Percentiles rank a stretch among this genome's conserved stretches.
Conservation (phyloP, 2,329 filamentous ascomycete genomes). For the Magnaporthales sp. region DNA sequence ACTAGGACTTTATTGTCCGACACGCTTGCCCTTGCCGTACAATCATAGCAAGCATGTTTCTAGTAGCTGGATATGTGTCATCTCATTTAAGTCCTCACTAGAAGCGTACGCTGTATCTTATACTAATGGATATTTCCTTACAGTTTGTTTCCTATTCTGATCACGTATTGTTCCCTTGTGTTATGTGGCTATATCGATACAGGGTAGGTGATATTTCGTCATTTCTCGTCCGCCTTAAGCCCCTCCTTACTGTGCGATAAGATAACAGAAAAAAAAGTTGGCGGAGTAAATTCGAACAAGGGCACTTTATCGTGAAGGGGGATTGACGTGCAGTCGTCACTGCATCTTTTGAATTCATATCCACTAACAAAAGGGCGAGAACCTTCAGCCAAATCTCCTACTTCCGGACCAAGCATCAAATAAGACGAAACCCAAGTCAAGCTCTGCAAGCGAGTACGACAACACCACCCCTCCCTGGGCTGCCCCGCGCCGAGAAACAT, state of each 20-base stretch:
- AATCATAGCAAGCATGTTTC: too few species aligned
- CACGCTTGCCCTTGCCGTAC: too few species aligned
- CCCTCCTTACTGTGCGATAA: background rate
- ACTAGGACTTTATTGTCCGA: background rate
- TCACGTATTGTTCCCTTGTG: too few species aligned
- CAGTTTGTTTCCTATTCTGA: background rate
- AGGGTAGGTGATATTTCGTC: background rate
- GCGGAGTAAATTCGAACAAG: background rate
- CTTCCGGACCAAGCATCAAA: background rate
- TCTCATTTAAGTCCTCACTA: too few species aligned
- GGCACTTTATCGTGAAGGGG: background rate
- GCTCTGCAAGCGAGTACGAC: background rate
- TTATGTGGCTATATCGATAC: too few species aligned
- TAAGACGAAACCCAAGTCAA: background rate
- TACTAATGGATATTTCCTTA: background rate
- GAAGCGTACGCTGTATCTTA: too few species aligned
- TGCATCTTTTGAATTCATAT: background rate
- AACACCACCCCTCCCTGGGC: background rate
- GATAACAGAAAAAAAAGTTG: background rate
- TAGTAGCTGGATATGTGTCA: too few species aligned
- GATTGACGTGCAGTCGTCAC: background rate
- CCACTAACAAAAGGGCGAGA: background rate
- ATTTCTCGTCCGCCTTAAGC: background rate
- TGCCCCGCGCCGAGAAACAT: background rate
- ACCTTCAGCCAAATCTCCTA: background rate